A percentile compares a stretch with the other conserved stretches of the same genome.
These are phyloP conservation scores for Globisporangium cederbergense DNA, from an alignment of 352 stramenopile genomes.

Conservation along the genomic window DNA sequence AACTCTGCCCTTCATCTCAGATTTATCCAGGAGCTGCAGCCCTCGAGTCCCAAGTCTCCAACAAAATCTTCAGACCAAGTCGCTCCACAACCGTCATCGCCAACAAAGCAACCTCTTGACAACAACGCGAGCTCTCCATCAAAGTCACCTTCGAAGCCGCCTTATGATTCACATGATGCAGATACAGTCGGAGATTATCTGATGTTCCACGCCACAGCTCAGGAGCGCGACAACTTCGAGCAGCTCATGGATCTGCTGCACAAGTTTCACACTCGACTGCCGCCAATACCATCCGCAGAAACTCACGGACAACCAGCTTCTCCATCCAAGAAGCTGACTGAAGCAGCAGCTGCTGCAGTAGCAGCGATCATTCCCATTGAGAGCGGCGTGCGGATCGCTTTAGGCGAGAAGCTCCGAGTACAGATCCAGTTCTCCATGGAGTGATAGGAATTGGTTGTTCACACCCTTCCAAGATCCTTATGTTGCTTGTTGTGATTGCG, in stretches of 20 bases:
- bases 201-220: constrained; percentile 35
- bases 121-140: not conserved
- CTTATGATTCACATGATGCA: not conserved
- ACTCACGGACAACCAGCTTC: not conserved
- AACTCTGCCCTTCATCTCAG: not conserved
- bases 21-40: constrained; percentile 1
- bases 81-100: not conserved
- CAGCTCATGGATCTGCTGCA: constrained; percentile 51
- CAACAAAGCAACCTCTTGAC: not conserved
- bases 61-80: not conserved
- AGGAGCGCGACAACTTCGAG: constrained; percentile 54
- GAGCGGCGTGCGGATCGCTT: constrained; percentile 32
- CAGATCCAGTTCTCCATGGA: constrained; percentile 41
- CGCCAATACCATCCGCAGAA: not conserved
- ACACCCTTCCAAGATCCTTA: not conserved
- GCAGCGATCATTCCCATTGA: constrained; percentile 21
- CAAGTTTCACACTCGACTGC: constrained; percentile 30
- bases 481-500: constrained; percentile 1
- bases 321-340: too few species aligned
- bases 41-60: not conserved
- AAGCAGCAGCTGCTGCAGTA: not conserved
- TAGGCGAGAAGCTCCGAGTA: constrained; percentile 37
- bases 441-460: not conserved
- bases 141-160: not conserved
- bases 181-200: constrained; percentile 47